Evolutionary conservation across 306 rosid species (phyloP), one percentile per base, ranked within the genome.

Genomic region (Parietaria judaica): DNA sequence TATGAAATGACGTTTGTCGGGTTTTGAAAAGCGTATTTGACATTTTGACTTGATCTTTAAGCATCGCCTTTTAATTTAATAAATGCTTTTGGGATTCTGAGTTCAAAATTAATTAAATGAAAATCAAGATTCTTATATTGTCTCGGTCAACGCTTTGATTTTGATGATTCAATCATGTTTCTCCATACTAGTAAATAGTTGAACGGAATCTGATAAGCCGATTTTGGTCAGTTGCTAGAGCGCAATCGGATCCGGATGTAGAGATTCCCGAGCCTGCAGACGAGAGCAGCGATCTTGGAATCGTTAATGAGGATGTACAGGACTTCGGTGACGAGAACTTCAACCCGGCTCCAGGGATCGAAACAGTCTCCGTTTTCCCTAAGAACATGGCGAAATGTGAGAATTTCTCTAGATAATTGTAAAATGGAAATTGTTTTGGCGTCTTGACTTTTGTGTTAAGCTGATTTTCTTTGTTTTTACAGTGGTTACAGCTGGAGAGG

Each of bases 401-500:
- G 81, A 39, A 16, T 64, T 36, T 6, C 34, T 66, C 34, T 55
- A 15, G 31, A 15, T 39, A 13, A 50, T 49, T 14, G 4, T 49
- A 5, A 17, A 6, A 56, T 56, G 36, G 3, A 12, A 52, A 3
- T 4, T 39, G 52, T 14, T 36, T 3, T 60, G 3, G 71, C 36
- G 41, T 58, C 1, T 59, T 60, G 36, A n/a, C 6, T 7, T 57
- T 5, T n/a, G 49, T 7, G 58, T 53, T 39, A 66, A 69, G 56
- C 72, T 17, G 70, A 36, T 46, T 14, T 81, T 23, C 68, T 68
- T 50, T 14, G 64, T 53, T 47, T 75, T 60, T 83, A 76, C 81
- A 91, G 97, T 78, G 76, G 81, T 92, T 66, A 61, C 81, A 5
- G 95, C 99, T 48, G 95, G 99, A 65, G 86, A 88, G 70, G 96